Evolutionary conservation across 2,329 filamentous ascomycete genomes (phyloP), one percentile per base, ranked within the genome.

Genomic region (Pseudocercospora pini-densiflorae): DNA sequence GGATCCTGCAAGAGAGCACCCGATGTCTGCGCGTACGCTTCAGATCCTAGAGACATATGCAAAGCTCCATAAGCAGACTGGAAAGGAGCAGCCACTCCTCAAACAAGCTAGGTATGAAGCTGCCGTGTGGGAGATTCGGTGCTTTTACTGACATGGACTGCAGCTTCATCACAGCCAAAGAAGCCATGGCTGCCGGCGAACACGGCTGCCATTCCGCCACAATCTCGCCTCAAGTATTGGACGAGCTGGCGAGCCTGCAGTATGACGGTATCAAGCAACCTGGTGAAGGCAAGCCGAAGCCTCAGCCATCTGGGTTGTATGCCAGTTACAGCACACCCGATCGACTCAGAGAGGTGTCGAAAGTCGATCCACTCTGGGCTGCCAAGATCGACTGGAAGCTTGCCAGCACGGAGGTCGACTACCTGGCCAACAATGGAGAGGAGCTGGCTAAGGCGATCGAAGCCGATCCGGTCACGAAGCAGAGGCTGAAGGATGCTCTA

Each of bases 151-250:
- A 83, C 69, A 84, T 83, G 70, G 84, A 85, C 0, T 87, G 86
- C 2, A 87, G 85, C 40, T 76, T 90, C 54, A 88, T 86, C 0
- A 86, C 82, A 0, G 81, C 83, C 1, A 81, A 85, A 1, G 87
- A 90, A 70, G 84, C 87, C n/a, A 84, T 87, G 79, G 79, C 79
- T 54, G 79, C 90, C 1, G 85, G 85, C 1, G 68, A 70, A 43
- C 68, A 69, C 51, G 87, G 87, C 0, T 83, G 85, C 1, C 79
- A 87, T 43, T 85, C 88, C 72, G 84, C 90, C 23, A 89, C 88
- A 0, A 81, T 90, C 40, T 81, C 87, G 0, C 87, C 87, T 0
- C 77, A 76, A 0, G 76, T 89, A 1, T 77, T 90, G 27, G 62
- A 70, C 33, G 76, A 75, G 8, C 77, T 74, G 6, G 73, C 73